phyloP scores from a whole-genome alignment of 495 filamentous ascomycete genomes.

The Thozetella sp. region DNA sequence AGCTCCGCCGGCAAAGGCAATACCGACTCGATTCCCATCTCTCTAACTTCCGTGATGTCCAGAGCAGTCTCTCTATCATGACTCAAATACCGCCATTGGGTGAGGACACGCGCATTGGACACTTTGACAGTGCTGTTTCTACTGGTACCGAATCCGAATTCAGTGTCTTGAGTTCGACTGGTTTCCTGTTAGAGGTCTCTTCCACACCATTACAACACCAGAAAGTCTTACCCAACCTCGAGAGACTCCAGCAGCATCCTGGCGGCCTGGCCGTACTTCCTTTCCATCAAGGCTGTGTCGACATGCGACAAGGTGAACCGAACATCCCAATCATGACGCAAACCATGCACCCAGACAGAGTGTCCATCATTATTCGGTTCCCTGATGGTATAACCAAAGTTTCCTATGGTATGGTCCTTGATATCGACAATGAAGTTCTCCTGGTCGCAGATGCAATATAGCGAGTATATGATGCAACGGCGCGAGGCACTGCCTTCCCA shows the following conservation, averaged over 20 bases:
- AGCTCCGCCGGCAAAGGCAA: background rate
- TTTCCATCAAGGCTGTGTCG: constrained; percentile 16
- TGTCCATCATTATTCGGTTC: constrained; percentile 9
- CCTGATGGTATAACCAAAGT: constrained; percentile 25
- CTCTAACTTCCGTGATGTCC: constrained; percentile 43
- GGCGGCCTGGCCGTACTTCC: constrained; percentile 26
- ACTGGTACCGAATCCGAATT: constrained; percentile 21
- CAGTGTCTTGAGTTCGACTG: constrained; percentile 8
- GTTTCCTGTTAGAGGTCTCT: no score
- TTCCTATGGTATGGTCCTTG: constrained; percentile 38
- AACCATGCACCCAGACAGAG: constrained; percentile 40
- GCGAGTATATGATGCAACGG: constrained; percentile 49
- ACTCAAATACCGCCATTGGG: constrained; percentile 18
- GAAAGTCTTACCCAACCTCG: constrained; percentile 31
- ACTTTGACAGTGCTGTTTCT: constrained; percentile 17
- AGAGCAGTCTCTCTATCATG: constrained; percentile 20
- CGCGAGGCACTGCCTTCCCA: constrained; percentile 9
- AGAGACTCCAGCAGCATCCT: constrained; percentile 29
- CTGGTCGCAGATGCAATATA: constrained; percentile 35
- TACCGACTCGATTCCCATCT: constrained; percentile 19
- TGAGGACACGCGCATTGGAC: constrained; percentile 30
- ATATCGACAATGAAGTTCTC: constrained; percentile 49
- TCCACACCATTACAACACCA: background rate
- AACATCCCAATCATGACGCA: constrained; percentile 44
- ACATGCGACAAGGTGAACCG: constrained; percentile 23